phyloP scores from a whole-genome alignment of 345 rosid species.

The Fremontodendron californicum region DNA sequence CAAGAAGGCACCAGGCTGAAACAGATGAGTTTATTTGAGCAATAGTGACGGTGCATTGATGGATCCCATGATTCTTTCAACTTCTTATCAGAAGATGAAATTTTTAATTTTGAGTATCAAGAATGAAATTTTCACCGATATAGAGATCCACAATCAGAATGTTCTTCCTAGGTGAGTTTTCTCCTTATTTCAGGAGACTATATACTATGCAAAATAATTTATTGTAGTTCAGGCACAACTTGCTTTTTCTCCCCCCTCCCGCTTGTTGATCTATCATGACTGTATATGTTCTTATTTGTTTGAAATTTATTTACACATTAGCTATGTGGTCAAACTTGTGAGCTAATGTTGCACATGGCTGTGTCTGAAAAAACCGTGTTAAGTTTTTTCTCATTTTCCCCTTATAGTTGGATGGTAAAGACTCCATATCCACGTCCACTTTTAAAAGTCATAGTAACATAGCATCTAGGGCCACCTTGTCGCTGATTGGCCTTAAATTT shows the following conservation, averaged over 20 bases:
- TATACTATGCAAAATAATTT: neutral
- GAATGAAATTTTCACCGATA: constrained; percentile 77
- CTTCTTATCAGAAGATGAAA: constrained; percentile 82
- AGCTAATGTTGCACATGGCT: neutral
- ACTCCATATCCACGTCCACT: neutral
- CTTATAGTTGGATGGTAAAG: neutral
- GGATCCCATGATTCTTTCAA: constrained; percentile 46
- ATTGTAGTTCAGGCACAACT: neutral
- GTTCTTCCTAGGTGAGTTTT: constrained; percentile 74
- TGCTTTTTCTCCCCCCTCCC: neutral
- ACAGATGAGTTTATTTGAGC: constrained; percentile 66
- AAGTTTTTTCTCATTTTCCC: neutral
- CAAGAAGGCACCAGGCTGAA: constrained; percentile 68
- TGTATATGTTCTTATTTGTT: neutral
- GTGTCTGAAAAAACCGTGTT: neutral
- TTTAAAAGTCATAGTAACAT: neutral
- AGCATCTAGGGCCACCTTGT: neutral
- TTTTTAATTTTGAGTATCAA: constrained; percentile 56
- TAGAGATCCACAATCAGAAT: constrained; percentile 72
- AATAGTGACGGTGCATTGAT: constrained; percentile 43
- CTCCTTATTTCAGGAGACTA: neutral
- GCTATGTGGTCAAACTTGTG: neutral
- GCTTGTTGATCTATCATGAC: constrained; percentile 5
- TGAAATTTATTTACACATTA: neutral
- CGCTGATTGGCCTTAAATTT: neutral